These are phyloP conservation scores for Chenopodium berlandieri DNA, from an alignment of 148 eudicot species.

Conservation along the genomic window DNA sequence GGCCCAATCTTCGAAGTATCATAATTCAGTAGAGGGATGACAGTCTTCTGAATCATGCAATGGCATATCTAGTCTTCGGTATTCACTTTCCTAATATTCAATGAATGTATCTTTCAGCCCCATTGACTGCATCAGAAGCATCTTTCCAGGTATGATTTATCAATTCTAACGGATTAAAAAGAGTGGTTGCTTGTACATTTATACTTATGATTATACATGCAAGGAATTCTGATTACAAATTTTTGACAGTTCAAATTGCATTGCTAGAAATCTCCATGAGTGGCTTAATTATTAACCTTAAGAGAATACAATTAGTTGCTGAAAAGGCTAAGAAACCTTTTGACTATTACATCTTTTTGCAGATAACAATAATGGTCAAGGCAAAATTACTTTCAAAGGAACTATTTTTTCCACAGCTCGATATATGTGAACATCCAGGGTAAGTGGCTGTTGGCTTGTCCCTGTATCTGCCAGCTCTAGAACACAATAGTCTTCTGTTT, in stretches of 20 bases:
- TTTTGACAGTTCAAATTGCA: background rate
- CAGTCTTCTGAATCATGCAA: too few species aligned
- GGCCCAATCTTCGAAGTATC: too few species aligned
- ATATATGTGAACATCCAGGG: slow-evolving; percentile 13
- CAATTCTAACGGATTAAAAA: too few species aligned
- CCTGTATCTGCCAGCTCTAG: background rate
- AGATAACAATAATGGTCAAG: background rate
- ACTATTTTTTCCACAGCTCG: slow-evolving; percentile 14
- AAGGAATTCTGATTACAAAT: background rate
- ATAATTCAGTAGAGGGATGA: too few species aligned
- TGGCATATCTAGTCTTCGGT: too few species aligned
- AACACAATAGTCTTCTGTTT: slow-evolving; percentile 10
- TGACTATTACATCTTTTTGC: background rate
- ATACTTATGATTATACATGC: background rate
- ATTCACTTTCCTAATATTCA: too few species aligned
- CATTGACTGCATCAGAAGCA: too few species aligned
- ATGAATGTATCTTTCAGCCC: too few species aligned
- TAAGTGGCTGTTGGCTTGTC: background rate
- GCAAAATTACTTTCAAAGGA: background rate
- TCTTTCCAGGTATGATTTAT: too few species aligned
- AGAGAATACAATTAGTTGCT: background rate
- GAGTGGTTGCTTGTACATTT: background rate
- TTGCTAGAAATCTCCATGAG: background rate
- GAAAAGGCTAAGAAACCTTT: background rate
- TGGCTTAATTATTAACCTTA: background rate